Evolutionary conservation across 257 asterid species (phyloP), one percentile per base, ranked within the genome.

Genomic region (Penstemon barbatus): DNA sequence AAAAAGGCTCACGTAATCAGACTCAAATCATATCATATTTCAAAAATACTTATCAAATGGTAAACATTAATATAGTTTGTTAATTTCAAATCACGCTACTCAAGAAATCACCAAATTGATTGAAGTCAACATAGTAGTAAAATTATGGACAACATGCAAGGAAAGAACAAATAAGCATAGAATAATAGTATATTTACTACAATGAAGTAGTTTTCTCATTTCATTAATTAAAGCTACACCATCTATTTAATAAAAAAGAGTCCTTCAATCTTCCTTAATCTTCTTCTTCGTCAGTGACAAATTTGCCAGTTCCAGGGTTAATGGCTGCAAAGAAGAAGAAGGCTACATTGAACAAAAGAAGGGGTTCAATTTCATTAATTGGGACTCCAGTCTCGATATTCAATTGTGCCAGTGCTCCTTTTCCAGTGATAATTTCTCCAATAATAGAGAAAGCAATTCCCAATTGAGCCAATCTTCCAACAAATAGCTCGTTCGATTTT

Each of bases 261-360:
- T 15, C 18, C 18, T 15, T 15, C 18, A 15, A 15, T 15, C 18
- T 15, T 15, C 18, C 8, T 82, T 44, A 82, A 52, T 76, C 88
- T 33, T 86, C 98, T 48, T 77, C 97, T 0, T 90, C 98, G 33
- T 90, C 98, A 4, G 97, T 90, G 48, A 93, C 75, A 18, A 90
- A 90, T 53, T 87, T 88, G 4, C 97, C 98, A 0, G 90, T 86
- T 0, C 98, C 98, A 3, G 98, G 98, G 65, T 93, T 93, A 9
- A 93, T 86, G 37, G 98, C 98, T 0, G 97, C 98, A 40, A 93
- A 4, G 85, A 93, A 93, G 94, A 93, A 93, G 82, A 93, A 93
- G 33, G 59, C 74, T 5, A 93, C 78, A 74, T 93, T 93, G 86
- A 90, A 90, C 84, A 93, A 71, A 64, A 93, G 25, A 12, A 90